These are phyloP conservation scores for Streptanthus diversifolius DNA, from an alignment of 345 rosid species.

Conservation along the genomic window DNA sequence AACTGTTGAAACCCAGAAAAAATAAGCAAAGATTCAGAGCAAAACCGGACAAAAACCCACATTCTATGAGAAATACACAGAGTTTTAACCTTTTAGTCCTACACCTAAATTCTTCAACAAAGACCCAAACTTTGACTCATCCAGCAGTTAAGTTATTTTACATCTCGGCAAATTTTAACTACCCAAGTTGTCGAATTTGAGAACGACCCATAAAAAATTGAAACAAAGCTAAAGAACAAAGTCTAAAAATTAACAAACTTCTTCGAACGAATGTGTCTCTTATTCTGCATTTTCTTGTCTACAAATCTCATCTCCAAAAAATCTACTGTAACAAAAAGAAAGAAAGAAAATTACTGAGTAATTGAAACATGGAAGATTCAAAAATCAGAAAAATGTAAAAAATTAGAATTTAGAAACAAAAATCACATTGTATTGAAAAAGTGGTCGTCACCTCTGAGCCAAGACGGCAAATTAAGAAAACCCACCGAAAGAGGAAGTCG, in stretches of 20 bases:
- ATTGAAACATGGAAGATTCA: not conserved
- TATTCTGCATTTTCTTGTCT: conserved; percentile 44
- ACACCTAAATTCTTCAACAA: conserved; percentile 1
- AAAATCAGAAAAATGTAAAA: not conserved
- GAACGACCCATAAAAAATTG: not conserved
- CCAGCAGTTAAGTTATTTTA: conserved; percentile 8
- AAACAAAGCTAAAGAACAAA: conserved; percentile 6
- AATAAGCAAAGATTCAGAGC: conserved; percentile 24
- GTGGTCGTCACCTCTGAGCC: no score
- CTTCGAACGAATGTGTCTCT: conserved; percentile 78
- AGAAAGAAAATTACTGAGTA: not conserved
- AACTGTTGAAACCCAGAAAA: conserved; percentile 12
- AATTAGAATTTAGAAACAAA: not conserved
- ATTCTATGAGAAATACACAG: conserved; percentile 9
- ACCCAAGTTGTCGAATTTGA: conserved; percentile 17
- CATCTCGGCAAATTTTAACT: not conserved
- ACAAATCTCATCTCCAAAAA: conserved; percentile 50
- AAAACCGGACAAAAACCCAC: not conserved
- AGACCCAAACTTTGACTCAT: conserved; percentile 24
- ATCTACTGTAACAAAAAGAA: not conserved
- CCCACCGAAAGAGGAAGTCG: no score
- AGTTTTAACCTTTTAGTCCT: conserved; percentile 4
- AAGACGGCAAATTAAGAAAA: no score
- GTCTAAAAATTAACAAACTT: conserved; percentile 52
- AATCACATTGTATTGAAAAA: conserved; percentile 17